Evolutionary conservation across 768 basidiomycete genomes (phyloP).

Genomic region (Rhodosporidiobolus odoratus): DNA sequence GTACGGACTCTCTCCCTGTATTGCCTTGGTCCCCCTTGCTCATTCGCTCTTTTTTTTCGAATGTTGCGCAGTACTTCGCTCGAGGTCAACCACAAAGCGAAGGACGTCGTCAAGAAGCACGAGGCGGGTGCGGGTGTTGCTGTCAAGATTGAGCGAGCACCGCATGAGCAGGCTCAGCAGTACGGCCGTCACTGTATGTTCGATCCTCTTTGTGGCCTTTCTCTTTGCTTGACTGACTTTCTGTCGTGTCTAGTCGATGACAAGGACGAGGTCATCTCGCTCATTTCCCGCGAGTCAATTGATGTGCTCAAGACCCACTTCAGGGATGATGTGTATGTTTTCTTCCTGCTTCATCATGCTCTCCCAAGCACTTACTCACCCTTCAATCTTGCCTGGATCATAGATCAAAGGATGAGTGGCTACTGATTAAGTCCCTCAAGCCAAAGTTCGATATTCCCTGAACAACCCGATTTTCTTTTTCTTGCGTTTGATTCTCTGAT

Average conservation of each 20-base stretch:
- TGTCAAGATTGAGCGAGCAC: slow-evolving; percentile 95
- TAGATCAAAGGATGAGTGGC: slow-evolving; percentile 86
- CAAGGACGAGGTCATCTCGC: slow-evolving; percentile 86
- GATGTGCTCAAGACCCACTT: slow-evolving; percentile 79
- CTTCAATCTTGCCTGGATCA: neutral
- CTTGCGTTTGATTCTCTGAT: no score
- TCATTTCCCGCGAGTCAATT: slow-evolving; percentile 85
- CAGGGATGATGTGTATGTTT: slow-evolving; percentile 24
- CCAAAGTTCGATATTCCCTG: slow-evolving; percentile 19
- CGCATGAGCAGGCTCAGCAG: slow-evolving; percentile 90
- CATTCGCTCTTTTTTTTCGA: slow-evolving; percentile 30
- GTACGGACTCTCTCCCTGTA: slow-evolving; percentile 52
- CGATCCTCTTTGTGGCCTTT: neutral
- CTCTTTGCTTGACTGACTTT: neutral
- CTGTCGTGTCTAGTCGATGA: slow-evolving; percentile 52
- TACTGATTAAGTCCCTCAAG: slow-evolving; percentile 81
- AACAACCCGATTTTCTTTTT: neutral
- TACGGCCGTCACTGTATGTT: slow-evolving; percentile 85
- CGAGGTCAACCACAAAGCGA: slow-evolving; percentile 91
- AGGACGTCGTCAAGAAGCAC: slow-evolving; percentile 83
- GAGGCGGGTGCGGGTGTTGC: slow-evolving; percentile 96
- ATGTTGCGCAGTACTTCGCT: slow-evolving; percentile 75
- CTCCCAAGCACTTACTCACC: neutral
- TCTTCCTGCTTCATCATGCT: neutral
- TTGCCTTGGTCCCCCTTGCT: slow-evolving; percentile 1